Conservation (phyloP, 2,329 filamentous ascomycete genomes). For the Nemania diffusa region DNA sequence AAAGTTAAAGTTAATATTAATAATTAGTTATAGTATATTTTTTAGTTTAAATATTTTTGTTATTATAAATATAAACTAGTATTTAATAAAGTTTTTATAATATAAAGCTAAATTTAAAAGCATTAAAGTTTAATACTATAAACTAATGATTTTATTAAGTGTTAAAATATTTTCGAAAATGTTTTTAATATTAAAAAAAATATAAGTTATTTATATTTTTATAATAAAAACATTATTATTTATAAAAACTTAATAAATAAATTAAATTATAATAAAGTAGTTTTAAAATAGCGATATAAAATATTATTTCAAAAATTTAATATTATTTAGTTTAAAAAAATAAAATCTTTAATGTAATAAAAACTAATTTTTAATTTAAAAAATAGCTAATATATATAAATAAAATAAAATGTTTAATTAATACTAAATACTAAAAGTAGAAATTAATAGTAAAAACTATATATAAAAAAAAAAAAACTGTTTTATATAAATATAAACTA, state of each 20-base stretch:
- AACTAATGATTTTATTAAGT: not conserved
- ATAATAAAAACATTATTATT: conserved; percentile 4
- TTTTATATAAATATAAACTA: too few species aligned
- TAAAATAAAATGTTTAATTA: too few species aligned
- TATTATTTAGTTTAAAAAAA: not conserved
- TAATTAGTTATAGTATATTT: conserved; percentile 1
- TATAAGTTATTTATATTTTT: not conserved
- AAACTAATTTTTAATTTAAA: too few species aligned
- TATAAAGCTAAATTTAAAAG: not conserved
- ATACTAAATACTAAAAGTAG: too few species aligned
- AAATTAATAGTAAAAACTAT: too few species aligned
- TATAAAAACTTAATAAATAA: conserved; percentile 10
- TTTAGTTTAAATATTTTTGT: not conserved
- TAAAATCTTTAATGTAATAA: too few species aligned
- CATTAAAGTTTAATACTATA: conserved; percentile 2
- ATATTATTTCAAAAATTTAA: conserved; percentile 2
- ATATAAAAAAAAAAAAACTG: too few species aligned
- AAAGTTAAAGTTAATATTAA: not conserved
- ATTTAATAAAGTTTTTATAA: not conserved
- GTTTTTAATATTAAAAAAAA: not conserved
- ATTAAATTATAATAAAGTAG: conserved; percentile 10
- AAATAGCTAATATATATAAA: too few species aligned
- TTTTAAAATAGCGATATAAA: not conserved
- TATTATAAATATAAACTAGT: not conserved
- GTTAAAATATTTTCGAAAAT: not conserved